phyloP scores from a whole-genome alignment of 2,329 filamentous ascomycete genomes.

The Cytospora mali region DNA sequence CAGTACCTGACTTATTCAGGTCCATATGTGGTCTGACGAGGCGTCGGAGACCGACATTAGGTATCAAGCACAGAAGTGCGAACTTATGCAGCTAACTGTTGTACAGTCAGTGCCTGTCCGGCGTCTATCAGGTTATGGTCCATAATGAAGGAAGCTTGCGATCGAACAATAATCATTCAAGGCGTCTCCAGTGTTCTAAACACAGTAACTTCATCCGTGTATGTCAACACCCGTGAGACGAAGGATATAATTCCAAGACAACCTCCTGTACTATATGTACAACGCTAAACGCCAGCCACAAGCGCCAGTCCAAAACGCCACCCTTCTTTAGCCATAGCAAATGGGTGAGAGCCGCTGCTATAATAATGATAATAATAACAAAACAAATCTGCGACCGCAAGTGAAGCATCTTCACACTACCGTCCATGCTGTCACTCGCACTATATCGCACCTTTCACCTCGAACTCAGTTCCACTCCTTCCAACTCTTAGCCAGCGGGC shows the following conservation, averaged over 20 bases:
- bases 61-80: not conserved
- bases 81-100: not conserved
- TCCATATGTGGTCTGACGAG: too few relatives aligned
- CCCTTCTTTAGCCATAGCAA: not conserved
- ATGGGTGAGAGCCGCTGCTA: not conserved
- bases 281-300: constrained; percentile 12
- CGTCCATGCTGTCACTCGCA: not conserved
- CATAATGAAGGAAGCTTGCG: not conserved
- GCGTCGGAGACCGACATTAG: too few relatives aligned
- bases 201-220: not conserved
- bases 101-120: not conserved
- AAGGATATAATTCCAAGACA: not conserved
- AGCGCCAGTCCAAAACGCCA: not conserved
- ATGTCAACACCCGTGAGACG: constrained; percentile 6
- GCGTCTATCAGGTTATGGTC: not conserved
- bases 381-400: not conserved
- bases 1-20: not conserved
- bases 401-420: not conserved
- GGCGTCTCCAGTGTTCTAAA: not conserved
- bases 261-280: constrained; percentile 2
- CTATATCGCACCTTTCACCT: not conserved
- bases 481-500: constrained; percentile 60
- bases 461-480: constrained; percentile 49
- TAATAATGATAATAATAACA: not conserved
- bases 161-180: constrained; percentile 11